Evolutionary conservation across 73 alveolate genomes (phyloP), one percentile per base, ranked within the genome.

Genomic region (Paramecium tetraurelia): DNA sequence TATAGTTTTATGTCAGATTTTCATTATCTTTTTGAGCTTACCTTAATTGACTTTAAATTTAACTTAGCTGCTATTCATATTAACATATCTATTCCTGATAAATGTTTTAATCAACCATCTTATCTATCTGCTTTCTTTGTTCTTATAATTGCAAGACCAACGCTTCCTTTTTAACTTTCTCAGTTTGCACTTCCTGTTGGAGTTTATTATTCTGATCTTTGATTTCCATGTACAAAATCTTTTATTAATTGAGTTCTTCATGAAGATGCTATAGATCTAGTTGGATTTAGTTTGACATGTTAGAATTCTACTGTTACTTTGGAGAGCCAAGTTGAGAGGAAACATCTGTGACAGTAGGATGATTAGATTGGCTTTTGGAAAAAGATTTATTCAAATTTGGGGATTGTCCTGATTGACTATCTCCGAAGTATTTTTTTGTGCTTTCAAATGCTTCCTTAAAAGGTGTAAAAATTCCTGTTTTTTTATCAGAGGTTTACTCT

Each of bases 201-300:
- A 63, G 27, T 63, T 63, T 16, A 63, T 27, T 63, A 33, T 63
- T 63, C 14, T 11, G 2, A 1, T 63, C 84, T 18, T 63, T 63
- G 8, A 63, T 7, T 63, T 63, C 84, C 48, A 63, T 63, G 31
- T 31, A 27, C 12, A 22, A 16, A 22, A 63, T 63, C 27, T 63
- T 63, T 33, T 63, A 63, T 63, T 63, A 63, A 63, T 63, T 63
- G 16, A 63, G 84, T 63, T 63, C 84, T 27, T 63, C 84, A 63
- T 63, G 27, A 2, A 63, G 12, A 3, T 63, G 29, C 31, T 63
- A 63, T 33, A 63, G 12, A 63, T 63, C 84, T 27, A 2, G 1
- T 14, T 63, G 24, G 1, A 63, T 41, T 63, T 63, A 27, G 21
- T 1, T 48, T 48, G 59, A 27, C 0, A 27, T 16, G 22, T 14